These are phyloP conservation scores for Glycine soja DNA, from an alignment of 306 rosid species.

Conservation along the genomic window DNA sequence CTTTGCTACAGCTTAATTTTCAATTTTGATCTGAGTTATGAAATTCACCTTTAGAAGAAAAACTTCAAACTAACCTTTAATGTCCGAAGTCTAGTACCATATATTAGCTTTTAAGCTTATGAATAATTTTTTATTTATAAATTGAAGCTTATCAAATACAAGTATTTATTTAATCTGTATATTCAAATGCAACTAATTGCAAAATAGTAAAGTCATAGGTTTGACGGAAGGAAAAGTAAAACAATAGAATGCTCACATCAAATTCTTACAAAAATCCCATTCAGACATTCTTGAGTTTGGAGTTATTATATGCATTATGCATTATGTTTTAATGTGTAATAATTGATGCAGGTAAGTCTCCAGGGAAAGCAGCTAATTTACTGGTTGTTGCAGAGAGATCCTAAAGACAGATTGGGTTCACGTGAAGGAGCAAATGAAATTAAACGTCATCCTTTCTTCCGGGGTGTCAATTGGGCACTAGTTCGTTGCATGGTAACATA, in stretches of 20 bases:
- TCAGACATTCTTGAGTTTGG: neutral
- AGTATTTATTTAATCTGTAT: neutral
- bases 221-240: neutral
- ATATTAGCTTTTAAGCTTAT: neutral
- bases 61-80: neutral
- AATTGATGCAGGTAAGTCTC: constrained; percentile 75
- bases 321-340: neutral
- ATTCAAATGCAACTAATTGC: neutral
- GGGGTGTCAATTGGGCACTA: constrained; percentile 87
- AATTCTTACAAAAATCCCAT: neutral
- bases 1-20: neutral
- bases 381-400: constrained; percentile 82
- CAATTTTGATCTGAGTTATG: neutral
- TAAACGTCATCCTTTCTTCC: constrained; percentile 84
- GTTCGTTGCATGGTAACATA: constrained; percentile 83
- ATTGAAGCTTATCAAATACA: neutral
- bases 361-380: constrained; percentile 79
- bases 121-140: neutral
- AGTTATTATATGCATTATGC: neutral
- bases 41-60: neutral
- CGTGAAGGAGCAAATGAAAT: constrained; percentile 87
- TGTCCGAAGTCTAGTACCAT: neutral
- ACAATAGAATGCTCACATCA: neutral
- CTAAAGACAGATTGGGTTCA: constrained; percentile 82
- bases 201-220: neutral